These are phyloP conservation scores for Dichomitus squalens DNA, from an alignment of 1,284 basidiomycete genomes.

Conservation along the genomic window DNA sequence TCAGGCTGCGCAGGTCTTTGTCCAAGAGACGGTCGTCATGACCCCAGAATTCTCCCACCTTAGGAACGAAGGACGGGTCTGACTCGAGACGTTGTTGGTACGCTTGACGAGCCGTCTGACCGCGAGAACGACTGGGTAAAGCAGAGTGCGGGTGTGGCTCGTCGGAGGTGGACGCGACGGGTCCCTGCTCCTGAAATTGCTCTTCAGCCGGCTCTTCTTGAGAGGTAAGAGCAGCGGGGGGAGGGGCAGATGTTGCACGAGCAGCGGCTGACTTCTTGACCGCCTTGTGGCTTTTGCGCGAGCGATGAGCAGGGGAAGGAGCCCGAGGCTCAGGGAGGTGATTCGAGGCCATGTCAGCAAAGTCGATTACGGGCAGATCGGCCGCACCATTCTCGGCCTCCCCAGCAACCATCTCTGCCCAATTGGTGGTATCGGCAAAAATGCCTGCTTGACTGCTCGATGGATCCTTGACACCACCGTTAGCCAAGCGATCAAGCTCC, in stretches of 20 bases:
- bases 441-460: slow-evolving; percentile 41
- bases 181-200: slow-evolving; percentile 30
- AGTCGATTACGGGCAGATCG: slow-evolving; percentile 79
- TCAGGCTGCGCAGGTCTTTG: slow-evolving; percentile 73
- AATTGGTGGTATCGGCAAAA: slow-evolving; percentile 62
- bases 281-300: slow-evolving; percentile 31
- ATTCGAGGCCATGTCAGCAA: slow-evolving; percentile 57
- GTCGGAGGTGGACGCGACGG: slow-evolving; percentile 30
- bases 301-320: slow-evolving; percentile 22
- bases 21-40: slow-evolving; percentile 85
- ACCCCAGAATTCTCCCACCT: slow-evolving; percentile 88
- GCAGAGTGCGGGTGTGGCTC: slow-evolving; percentile 17
- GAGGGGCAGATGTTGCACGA: slow-evolving; percentile 26
- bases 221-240: slow-evolving; percentile 21
- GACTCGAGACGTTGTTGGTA: slow-evolving; percentile 76
- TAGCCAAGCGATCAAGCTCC: slow-evolving; percentile 37
- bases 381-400: slow-evolving; percentile 57
- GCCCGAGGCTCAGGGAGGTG: slow-evolving; percentile 24
- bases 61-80: slow-evolving; percentile 86
- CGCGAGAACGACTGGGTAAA: slow-evolving; percentile 39
- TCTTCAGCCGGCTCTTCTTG: slow-evolving; percentile 12
- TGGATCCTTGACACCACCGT: slow-evolving; percentile 29
- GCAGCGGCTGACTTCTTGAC: slow-evolving; percentile 25
- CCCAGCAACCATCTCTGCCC: slow-evolving; percentile 85
- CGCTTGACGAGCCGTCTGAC: slow-evolving; percentile 69